Base-by-base conservation (phyloP, 2,329 filamentous ascomycete species). In the Pyrenophora teres region DNA sequence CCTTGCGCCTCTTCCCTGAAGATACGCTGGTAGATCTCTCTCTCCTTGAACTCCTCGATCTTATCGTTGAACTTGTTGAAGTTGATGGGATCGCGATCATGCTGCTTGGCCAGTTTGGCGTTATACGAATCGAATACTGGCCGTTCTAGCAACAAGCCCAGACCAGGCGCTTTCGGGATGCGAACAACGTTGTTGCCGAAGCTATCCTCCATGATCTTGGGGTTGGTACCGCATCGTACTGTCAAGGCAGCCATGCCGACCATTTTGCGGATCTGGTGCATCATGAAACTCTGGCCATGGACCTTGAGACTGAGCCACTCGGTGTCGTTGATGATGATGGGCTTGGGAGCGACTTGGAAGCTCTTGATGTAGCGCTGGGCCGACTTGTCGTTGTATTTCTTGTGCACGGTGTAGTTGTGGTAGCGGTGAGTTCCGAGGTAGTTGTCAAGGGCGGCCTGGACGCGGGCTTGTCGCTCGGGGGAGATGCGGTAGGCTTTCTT, bases 201-300 rank as follows among this genome's bases (percentile, higher is more conserved):
- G 54, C 86, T 90, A 54, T 95, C 83, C 0, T 77, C 72, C 62
- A 99, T 89, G 23, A 89, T 84, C 9, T 83, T 77, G 3, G 86
- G 79, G 3, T 89, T 81, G n/a, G 87, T 87, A 43, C 91, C 94
- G 72, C 89, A 95, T 32, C 94, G 87, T 6, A 95, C 88, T 5
- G 93, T 80, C 54, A 99, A 80, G 30, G 90, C 86, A 7, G 86
- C 90, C 88, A 99, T 92, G 50, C 90, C 91, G 13, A 99, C 90
- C 94, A 99, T 97, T 77, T 97, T 99, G 68, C 94, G 88, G 74
- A 99, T 99, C 78, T 99, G 94, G 75, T 99, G 94, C 94, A 99
- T 99, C 94, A 99, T 99, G 81, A 99, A 99, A 69, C 88, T 93
- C 76, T 99, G 94, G 0, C 94, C 94, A 74, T 99, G 94, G 19